Evolutionary conservation across 306 rosid genomes (phyloP).

Genomic region (Comarum palustre): DNA sequence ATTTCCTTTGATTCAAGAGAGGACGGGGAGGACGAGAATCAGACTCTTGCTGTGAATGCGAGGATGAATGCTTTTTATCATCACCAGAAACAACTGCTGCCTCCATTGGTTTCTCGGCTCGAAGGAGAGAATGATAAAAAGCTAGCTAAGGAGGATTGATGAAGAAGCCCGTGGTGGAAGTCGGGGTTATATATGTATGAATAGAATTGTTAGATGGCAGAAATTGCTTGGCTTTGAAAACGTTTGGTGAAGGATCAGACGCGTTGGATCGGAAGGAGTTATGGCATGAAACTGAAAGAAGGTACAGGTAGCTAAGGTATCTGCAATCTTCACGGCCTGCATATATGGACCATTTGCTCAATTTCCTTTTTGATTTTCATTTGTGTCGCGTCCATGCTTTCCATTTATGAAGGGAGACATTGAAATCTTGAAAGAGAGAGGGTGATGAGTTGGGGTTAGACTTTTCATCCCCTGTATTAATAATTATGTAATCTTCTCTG

Average conservation of each 20-base stretch:
- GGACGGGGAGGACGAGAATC: background rate
- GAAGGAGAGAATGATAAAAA: background rate
- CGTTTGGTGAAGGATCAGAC: conserved; percentile 41
- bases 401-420: background rate
- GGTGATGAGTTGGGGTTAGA: background rate
- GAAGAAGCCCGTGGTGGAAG: background rate
- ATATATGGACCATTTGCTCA: conserved; percentile 24
- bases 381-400: background rate
- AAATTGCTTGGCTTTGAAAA: background rate
- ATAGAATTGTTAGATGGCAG: background rate
- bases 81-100: background rate
- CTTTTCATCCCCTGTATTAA: background rate
- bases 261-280: conserved; percentile 26
- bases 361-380: background rate
- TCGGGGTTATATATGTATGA: background rate
- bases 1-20: conserved; percentile 2
- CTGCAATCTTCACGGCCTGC: conserved; percentile 35
- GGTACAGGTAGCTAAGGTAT: background rate
- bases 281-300: conserved; percentile 32
- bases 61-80: background rate
- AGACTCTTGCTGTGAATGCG: background rate
- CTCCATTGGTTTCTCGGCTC: conserved; percentile 5
- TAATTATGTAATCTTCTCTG: background rate
- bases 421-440: background rate
- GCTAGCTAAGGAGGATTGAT: background rate